A percentile compares a stretch with the other conserved stretches of the same genome.
These are phyloP conservation scores for Gloeostereum incarnatum DNA, from an alignment of 768 basidiomycete species.

Conservation along the genomic window DNA sequence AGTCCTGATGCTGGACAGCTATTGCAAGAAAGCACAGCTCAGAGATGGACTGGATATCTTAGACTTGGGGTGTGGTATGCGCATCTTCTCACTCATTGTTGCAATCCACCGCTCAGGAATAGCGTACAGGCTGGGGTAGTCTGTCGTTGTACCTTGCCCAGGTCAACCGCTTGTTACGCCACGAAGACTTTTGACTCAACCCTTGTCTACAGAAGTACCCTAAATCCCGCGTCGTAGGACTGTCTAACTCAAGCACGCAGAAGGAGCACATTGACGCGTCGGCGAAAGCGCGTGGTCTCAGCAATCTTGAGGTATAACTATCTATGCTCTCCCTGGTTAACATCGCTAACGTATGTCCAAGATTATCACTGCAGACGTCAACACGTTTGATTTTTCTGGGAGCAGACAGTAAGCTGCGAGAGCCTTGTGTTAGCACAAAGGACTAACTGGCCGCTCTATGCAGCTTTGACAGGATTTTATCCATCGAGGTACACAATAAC, in stretches of 20 bases:
- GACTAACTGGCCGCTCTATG: neutral
- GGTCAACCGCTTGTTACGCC: slow-evolving; percentile 19
- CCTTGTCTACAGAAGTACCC: slow-evolving; percentile 48
- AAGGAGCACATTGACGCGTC: slow-evolving; percentile 50
- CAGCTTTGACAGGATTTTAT: slow-evolving; percentile 64
- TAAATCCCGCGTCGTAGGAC: slow-evolving; percentile 46
- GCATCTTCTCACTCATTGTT: neutral
- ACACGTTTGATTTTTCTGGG: slow-evolving; percentile 46
- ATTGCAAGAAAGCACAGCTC: slow-evolving; percentile 56
- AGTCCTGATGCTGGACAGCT: slow-evolving; percentile 53
- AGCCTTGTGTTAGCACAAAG: neutral
- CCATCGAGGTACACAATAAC: slow-evolving; percentile 42
- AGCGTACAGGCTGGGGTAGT: slow-evolving; percentile 54
- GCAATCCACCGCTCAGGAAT: neutral
- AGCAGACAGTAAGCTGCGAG: slow-evolving; percentile 26
- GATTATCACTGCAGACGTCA: slow-evolving; percentile 66
- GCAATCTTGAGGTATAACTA: slow-evolving; percentile 39
- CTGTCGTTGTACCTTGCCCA: slow-evolving; percentile 55
- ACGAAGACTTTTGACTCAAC: neutral
- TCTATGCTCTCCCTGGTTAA: neutral
- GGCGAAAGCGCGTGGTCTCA: slow-evolving; percentile 38
- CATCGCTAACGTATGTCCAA: slow-evolving; percentile 9
- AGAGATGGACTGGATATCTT: slow-evolving; percentile 52
- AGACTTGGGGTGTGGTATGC: slow-evolving; percentile 59
- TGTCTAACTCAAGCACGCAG: slow-evolving; percentile 64